Evolutionary conservation across 2,329 filamentous ascomycete species (phyloP), one percentile per base, ranked within the genome.

Genomic region (Pseudocercospora pini-densiflorae): DNA sequence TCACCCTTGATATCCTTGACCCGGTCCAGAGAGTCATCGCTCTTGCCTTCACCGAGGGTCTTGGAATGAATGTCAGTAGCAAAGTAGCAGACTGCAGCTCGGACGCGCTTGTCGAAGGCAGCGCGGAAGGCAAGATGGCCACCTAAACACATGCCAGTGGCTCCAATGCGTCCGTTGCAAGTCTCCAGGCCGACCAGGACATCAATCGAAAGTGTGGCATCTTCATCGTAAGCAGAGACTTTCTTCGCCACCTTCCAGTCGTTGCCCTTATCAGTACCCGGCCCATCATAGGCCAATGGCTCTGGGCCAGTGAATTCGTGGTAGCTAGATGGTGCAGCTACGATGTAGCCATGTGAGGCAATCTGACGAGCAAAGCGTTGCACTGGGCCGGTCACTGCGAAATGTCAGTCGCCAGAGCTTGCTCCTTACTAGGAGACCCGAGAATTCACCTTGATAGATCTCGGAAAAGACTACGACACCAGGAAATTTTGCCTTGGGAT

Each of bases 261-360:
- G 78, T 97, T 98, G 24, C 94, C 94, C 51, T 88, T 84, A 78
- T 97, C 92, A 0, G 94, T 98, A 61, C 95, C 94, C 1, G 91
- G 90, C 0, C 85, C 92, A 76, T 97, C 92, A 78, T 97, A 97
- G 59, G 91, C 87, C 47, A 97, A 84, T 10, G 94, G 84, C 74
- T 94, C 92, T 0, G 93, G 92, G 4, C 91, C 91, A 1, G 89
- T 92, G 81, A 97, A 97, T 79, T 97, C 94, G 78, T 97, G 94
- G 80, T 97, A 97, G 33, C 90, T 94, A 40, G 92, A 95, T 0
- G 93, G 93, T 0, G 93, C 93, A 9, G 92, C 94, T 71, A 94
- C 93, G 72, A 97, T 96, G 83, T 96, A 97, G 75, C 94, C 94
- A 71, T 97, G 92, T 2, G 92, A 91, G 45, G 93, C 92, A 74